Evolutionary conservation across 2,329 filamentous ascomycete species (phyloP), one percentile per base, ranked within the genome.

Genomic region (Aureobasidium sp.): DNA sequence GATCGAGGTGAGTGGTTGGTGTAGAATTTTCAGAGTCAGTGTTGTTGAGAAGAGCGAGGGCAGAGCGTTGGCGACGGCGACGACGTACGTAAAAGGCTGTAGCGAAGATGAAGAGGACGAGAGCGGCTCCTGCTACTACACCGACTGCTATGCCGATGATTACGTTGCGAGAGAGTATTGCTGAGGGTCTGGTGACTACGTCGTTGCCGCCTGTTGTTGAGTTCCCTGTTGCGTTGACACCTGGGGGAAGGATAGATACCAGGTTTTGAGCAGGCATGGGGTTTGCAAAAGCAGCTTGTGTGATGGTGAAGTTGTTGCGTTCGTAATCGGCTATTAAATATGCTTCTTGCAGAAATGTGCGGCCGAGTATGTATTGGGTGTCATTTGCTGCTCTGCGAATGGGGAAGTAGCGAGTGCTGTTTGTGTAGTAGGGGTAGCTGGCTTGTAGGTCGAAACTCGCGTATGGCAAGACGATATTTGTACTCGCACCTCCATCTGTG

Each of bases 311-410:
- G 37, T 74, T 75, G 37, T 72, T 67, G 16, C 76, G 72, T 64
- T 81, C 78, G 72, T 77, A 81, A 63, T 81, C 77, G 5, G 79
- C 77, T 3, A 72, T 74, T 42, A 81, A 61, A 64, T 81, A 81
- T 2, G 86, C 81, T 72, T 90, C 87, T 69, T 90, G 88, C 55
- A 91, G 73, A 65, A 90, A 90, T 0, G 83, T 81, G 39, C 86
- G 80, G 10, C 88, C 88, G 36, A 90, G 79, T 11, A 86, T 81
- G 70, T 83, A 81, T 65, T 84, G 79, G 14, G 76, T 77, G 36
- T 79, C 78, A 61, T 81, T 78, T 21, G 78, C 68, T 10, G 82
- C 76, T 62, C 81, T 81, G 66, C 83, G 81, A 58, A 91, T 76
- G 3, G 87, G 86, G 62, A 90, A 90, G 68, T 90, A 90, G 10